Evolutionary conservation across 1,139 yeast species (phyloP).

Genomic region (Pichia sp.): DNA sequence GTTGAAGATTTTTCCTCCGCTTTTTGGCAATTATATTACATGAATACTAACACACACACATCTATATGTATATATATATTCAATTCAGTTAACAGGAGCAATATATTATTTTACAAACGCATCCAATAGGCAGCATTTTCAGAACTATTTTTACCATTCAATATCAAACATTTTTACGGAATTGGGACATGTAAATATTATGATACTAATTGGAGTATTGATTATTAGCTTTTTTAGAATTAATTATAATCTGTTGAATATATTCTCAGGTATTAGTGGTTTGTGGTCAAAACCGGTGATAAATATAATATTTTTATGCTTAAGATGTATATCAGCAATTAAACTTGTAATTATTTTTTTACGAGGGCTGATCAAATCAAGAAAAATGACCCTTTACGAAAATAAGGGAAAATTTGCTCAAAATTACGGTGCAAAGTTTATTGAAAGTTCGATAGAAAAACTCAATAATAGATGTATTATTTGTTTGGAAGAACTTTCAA

Average conservation of each 20-base stretch:
- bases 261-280: conserved; percentile 10
- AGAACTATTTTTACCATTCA: conserved; percentile 15
- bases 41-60: conserved; percentile 9
- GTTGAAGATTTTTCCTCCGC: background rate
- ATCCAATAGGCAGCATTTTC: conserved; percentile 16
- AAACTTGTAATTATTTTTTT: conserved; percentile 20
- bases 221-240: conserved; percentile 16
- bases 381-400: conserved; percentile 21
- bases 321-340: conserved; percentile 20
- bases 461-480: conserved; percentile 24
- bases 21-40: background rate
- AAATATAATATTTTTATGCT: conserved; percentile 16
- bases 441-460: conserved; percentile 1
- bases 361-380: conserved; percentile 21
- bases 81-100: conserved; percentile 15
- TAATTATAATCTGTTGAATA: conserved; percentile 9
- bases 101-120: conserved; percentile 23
- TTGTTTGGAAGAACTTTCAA: conserved; percentile 20
- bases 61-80: background rate
- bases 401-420: conserved; percentile 12
- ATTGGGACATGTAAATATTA: conserved; percentile 21
- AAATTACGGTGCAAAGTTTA: background rate
- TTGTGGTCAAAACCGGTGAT: conserved; percentile 16
- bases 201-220: conserved; percentile 18
- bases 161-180: conserved; percentile 19